phyloP scores from a whole-genome alignment of 2,329 filamentous ascomycete genomes.

The Calonectria naviculata region DNA sequence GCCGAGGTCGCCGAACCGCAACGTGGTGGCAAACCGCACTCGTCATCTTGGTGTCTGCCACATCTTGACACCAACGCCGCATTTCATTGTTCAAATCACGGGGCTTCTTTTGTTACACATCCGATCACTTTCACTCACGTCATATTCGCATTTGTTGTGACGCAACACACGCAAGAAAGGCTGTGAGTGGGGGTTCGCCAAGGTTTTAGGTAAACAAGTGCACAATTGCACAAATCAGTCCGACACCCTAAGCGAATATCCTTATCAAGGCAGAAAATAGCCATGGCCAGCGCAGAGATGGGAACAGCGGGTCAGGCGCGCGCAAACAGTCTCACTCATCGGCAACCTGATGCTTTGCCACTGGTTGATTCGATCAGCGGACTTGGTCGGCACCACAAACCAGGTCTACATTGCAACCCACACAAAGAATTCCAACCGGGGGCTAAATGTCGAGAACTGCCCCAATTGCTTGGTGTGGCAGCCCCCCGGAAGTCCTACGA shows the following conservation, averaged over 20 bases:
- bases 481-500: neutral
- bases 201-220: neutral
- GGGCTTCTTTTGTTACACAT: neutral
- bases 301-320: neutral
- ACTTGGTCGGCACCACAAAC: neutral
- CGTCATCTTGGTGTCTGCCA: too few relatives aligned
- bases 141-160: neutral
- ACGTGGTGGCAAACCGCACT: too few relatives aligned
- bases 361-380: neutral
- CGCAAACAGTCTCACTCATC: neutral
- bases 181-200: neutral
- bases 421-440: neutral
- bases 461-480: neutral
- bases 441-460: neutral
- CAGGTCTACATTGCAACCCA: neutral
- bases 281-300: too few relatives aligned
- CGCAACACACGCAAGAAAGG: neutral
- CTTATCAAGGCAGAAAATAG: neutral
- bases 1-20: too few relatives aligned
- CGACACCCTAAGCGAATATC: neutral
- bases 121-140: neutral
- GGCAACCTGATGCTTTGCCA: neutral
- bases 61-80: too few relatives aligned
- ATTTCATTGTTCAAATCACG: fast-evolving
- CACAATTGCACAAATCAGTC: neutral